Evolutionary conservation across 2,329 filamentous ascomycete species (phyloP).

Genomic region (Penicillium sp.): DNA sequence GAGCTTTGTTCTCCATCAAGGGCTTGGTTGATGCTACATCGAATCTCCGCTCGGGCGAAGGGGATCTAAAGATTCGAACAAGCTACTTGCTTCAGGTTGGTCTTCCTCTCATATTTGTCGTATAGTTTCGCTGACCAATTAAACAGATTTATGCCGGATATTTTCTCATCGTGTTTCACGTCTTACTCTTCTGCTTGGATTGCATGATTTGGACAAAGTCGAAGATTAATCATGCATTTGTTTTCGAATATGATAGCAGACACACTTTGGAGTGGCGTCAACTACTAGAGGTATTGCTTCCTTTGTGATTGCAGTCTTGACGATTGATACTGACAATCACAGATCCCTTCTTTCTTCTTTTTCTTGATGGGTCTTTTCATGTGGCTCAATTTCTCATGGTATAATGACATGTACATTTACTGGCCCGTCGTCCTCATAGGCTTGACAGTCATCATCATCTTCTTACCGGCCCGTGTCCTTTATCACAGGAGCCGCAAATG

Average conservation of each 20-base stretch:
- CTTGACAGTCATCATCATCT: constrained; percentile 65
- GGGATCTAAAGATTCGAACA: constrained; percentile 53
- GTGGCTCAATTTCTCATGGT: constrained; percentile 84
- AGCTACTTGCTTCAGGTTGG: constrained; percentile 67
- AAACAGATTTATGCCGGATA: constrained; percentile 84
- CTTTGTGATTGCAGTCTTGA: neutral
- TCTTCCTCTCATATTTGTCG: constrained; percentile 8
- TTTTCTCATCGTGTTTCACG: constrained; percentile 77
- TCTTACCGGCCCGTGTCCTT: constrained; percentile 71
- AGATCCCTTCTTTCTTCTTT: constrained; percentile 80
- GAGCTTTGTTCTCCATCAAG: constrained; percentile 64
- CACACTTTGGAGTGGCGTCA: constrained; percentile 88
- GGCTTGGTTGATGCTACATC: constrained; percentile 61
- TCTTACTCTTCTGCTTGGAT: constrained; percentile 79
- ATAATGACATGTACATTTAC: constrained; percentile 71
- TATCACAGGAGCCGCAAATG: constrained; percentile 77
- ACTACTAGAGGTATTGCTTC: constrained; percentile 62
- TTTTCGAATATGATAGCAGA: constrained; percentile 92
- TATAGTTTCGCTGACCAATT: constrained; percentile 24
- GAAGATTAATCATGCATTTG: constrained; percentile 94
- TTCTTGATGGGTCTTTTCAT: constrained; percentile 73
- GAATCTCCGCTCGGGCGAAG: constrained; percentile 52
- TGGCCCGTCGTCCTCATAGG: constrained; percentile 80
- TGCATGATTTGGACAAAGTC: constrained; percentile 78
- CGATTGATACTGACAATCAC: constrained; percentile 17